Conservation (phyloP, 139 green algal genomes). For the Chlamydomonas incerta region DNA sequence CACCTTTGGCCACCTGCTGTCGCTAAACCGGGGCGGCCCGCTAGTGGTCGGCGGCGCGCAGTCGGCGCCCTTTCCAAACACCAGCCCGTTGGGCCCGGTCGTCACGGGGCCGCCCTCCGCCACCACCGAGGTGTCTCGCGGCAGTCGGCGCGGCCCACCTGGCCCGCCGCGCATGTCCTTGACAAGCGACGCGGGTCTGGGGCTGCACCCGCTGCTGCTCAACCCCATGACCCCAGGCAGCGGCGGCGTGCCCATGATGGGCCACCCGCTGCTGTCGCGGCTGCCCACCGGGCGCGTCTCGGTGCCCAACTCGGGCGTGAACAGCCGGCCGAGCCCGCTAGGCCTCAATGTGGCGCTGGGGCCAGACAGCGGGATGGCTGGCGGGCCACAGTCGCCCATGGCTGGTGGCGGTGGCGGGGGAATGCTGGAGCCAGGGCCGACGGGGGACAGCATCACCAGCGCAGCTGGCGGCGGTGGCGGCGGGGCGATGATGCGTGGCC, state of each 20-base stretch:
- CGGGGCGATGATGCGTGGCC: not conserved
- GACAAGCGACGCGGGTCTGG: not conserved
- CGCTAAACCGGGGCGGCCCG: too few species aligned
- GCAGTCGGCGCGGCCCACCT: not conserved
- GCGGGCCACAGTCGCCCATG: not conserved
- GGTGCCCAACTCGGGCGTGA: too few species aligned
- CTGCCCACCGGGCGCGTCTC: not conserved
- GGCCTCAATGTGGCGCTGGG: not conserved
- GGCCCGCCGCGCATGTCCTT: conserved; percentile 19
- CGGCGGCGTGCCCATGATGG: not conserved
- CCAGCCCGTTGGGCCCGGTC: too few species aligned
- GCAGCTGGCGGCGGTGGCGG: not conserved
- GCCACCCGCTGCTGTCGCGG: not conserved
- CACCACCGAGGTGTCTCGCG: too few species aligned
- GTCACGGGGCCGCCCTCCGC: too few species aligned
- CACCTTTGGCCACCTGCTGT: too few species aligned
- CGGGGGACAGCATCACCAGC: conserved; percentile 2
- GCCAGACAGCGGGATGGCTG: not conserved
- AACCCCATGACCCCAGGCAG: conserved; percentile 8
- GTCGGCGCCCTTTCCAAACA: not conserved
- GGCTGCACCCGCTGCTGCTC: conserved; percentile 18
- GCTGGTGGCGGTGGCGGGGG: not conserved
- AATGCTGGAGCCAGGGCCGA: not conserved
- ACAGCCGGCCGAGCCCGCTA: not conserved
- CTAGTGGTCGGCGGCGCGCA: too few species aligned